Base-by-base conservation (phyloP, 148 eudicot species). In the Vaccinium darrowii region DNA sequence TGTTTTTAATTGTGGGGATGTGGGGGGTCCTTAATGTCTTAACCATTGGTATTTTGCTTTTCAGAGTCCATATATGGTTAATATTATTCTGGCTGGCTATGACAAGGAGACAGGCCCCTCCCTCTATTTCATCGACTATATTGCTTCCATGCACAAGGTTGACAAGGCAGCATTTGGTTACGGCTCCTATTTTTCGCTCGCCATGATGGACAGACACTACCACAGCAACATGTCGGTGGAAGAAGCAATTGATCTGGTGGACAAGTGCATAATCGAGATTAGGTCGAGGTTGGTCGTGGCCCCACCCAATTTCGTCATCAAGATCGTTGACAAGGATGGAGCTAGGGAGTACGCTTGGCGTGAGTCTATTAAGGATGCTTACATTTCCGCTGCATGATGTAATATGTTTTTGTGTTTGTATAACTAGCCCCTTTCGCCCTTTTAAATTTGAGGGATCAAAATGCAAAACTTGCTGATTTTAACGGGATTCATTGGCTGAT, bases 151-250 rank as follows among this genome's bases (percentile, higher is more conserved):
- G 75, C 95, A 94, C 95, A 95, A 95, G 86, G 90, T 95, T 30
- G 94, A 94, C 82, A 94, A 94, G 88, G 98, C 91, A 15, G 98
- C 97, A 0, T 94, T 94, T 84, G 97, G 98, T 27, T 95, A 95
- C 19, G 98, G 98, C 53, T 87, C 97, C 82, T 95, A 89, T 83
- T 95, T 95, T 69, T 83, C 95, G 13, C 97, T 95, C 63, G 57
- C 98, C 84, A 92, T 93, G 98, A 94, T 95, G 98, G 98, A 95
- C 85, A 84, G 95, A 78, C 93, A 92, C 88, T 95, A 92, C 89
- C 92, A 84, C 72, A 86, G 86, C 49, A 90, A 90, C 87, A 95
- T 95, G 98, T 88, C 92, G 0, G 82, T 94, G 12, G 98, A 95
- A 43, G 95, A 95, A 86, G 97, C 98, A 6, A 86, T 91, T 10